A percentile compares a stretch with the other conserved stretches of the same genome.
Conservation (phyloP, 2,329 filamentous ascomycete genomes). For the Trichoderma arundinaceum region DNA sequence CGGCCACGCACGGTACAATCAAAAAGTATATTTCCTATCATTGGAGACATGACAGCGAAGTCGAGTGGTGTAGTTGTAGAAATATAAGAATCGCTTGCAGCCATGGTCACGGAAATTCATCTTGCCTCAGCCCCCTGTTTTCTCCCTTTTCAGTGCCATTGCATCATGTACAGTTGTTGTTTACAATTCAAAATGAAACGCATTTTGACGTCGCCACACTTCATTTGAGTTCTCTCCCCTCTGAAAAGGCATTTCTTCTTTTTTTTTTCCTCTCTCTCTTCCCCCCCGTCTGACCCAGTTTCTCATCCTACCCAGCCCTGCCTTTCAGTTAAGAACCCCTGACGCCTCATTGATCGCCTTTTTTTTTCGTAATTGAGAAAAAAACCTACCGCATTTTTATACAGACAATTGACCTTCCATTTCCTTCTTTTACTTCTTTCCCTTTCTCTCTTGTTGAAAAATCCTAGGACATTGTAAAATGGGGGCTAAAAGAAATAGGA, state of each 20-base stretch:
- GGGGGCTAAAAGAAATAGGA: neutral
- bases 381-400: slow-evolving; percentile 14
- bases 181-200: slow-evolving; percentile 27
- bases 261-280: neutral
- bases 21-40: slow-evolving; percentile 26
- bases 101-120: slow-evolving; percentile 16
- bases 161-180: slow-evolving; percentile 31
- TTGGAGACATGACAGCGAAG: slow-evolving; percentile 28
- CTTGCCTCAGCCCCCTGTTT: neutral
- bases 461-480: neutral
- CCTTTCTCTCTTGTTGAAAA: neutral
- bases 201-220: slow-evolving; percentile 17
- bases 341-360: slow-evolving; percentile 28
- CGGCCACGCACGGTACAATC: neutral
- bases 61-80: slow-evolving; percentile 32
- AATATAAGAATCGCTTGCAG: slow-evolving; percentile 25
- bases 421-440: neutral
- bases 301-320: neutral
- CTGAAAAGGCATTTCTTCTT: neutral
- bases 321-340: slow-evolving; percentile 18
- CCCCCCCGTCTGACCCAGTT: neutral
- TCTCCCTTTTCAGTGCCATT: neutral
- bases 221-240: neutral
- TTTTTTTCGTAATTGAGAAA: neutral
- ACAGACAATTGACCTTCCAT: slow-evolving; percentile 3